phyloP scores from a whole-genome alignment of 2,329 filamentous ascomycete genomes.

The Colletotrichum sp. region DNA sequence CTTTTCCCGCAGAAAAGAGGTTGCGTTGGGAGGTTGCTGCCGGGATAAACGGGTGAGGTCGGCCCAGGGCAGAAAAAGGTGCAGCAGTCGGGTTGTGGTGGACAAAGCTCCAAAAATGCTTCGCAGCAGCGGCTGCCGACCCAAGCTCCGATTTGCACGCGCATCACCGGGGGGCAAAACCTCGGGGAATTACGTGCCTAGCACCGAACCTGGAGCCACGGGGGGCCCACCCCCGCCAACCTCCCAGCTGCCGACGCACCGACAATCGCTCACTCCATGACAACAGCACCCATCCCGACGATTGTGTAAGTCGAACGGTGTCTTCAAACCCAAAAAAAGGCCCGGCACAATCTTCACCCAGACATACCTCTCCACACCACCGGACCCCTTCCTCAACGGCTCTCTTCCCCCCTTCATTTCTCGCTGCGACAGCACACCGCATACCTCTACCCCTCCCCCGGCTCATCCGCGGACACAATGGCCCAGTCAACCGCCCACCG shows the following conservation, averaged over 20 bases:
- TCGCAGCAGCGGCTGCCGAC: neutral
- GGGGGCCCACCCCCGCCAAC: neutral
- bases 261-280: neutral
- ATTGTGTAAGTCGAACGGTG: constrained; percentile 4
- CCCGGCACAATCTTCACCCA: neutral
- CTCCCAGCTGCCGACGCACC: neutral
- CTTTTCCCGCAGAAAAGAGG: neutral
- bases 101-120: constrained; percentile 15
- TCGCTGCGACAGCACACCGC: neutral
- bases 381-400: neutral
- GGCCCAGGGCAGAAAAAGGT: neutral
- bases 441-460: neutral
- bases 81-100: neutral
- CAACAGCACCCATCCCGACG: neutral
- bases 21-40: neutral
- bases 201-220: neutral
- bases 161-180: constrained; percentile 6
- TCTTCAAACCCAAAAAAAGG: neutral
- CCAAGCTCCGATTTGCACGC: constrained; percentile 2
- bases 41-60: neutral
- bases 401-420: neutral
- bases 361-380: neutral
- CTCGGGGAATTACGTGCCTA: neutral
- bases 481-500: constrained; percentile 69
- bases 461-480: constrained; percentile 40